phyloP scores from a whole-genome alignment of 1,139 yeast species.

The Lodderomyces oxycetoniae region DNA sequence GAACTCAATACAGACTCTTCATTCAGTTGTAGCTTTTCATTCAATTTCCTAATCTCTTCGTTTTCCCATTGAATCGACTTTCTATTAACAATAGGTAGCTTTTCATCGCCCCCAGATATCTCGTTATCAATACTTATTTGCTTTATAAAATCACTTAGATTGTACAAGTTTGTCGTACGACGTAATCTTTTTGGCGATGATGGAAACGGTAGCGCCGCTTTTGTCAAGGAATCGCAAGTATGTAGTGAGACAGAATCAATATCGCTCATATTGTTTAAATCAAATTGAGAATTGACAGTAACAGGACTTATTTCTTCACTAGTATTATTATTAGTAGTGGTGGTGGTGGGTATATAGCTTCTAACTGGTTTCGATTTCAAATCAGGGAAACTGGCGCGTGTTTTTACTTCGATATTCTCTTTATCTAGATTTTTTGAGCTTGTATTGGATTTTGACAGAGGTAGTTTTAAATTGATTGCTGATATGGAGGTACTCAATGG shows the following conservation, averaged over 20 bases:
- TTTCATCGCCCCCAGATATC: slow-evolving; percentile 3
- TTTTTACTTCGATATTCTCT: too few relatives aligned
- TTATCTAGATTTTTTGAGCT: too few relatives aligned
- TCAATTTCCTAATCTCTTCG: slow-evolving; percentile 17
- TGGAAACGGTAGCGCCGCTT: not conserved
- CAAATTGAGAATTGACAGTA: slow-evolving; percentile 11
- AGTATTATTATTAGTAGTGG: too few relatives aligned
- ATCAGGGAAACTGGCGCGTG: too few relatives aligned
- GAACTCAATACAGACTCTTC: slow-evolving; percentile 10
- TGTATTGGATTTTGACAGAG: slow-evolving; percentile 6
- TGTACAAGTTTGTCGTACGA: slow-evolving; percentile 22
- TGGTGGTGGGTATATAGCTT: too few relatives aligned
- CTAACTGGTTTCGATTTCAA: too few relatives aligned
- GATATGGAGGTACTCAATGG: slow-evolving; percentile 13
- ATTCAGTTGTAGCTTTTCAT: slow-evolving; percentile 14
- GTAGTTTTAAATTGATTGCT: slow-evolving; percentile 8
- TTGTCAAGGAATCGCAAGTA: too few relatives aligned
- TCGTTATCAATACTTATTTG: slow-evolving; percentile 15
- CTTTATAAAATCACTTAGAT: slow-evolving; percentile 21
- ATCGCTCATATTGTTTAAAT: too few relatives aligned
- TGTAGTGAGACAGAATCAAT: too few relatives aligned
- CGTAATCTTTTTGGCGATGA: slow-evolving; percentile 14
- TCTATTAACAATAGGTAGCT: slow-evolving; percentile 21
- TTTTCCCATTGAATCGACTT: slow-evolving; percentile 25
- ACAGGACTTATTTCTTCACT: slow-evolving; percentile 8